phyloP scores from a whole-genome alignment of 768 basidiomycete genomes.

The Lentinula lateritia region DNA sequence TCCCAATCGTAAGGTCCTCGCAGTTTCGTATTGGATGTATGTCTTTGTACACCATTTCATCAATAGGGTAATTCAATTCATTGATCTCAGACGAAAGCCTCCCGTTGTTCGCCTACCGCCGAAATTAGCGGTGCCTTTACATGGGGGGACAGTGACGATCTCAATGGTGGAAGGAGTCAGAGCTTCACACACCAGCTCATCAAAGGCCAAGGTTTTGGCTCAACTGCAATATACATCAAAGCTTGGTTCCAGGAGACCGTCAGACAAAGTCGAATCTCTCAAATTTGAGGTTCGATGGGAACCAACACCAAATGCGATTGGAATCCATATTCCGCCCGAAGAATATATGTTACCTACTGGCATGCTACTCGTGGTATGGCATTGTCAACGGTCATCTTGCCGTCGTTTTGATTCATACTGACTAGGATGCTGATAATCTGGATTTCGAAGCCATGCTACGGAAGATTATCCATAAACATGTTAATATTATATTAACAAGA shows the following conservation, averaged over 20 bases:
- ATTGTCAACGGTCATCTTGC: neutral
- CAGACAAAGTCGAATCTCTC: slow-evolving; percentile 72
- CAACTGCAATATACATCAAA: slow-evolving; percentile 63
- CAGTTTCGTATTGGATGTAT: slow-evolving; percentile 86
- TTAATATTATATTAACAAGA: slow-evolving; percentile 48
- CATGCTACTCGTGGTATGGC: slow-evolving; percentile 54
- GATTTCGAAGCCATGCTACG: slow-evolving; percentile 70
- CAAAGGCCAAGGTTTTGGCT: slow-evolving; percentile 49
- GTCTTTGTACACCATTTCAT: slow-evolving; percentile 14
- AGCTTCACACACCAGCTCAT: slow-evolving; percentile 34
- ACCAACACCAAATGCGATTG: slow-evolving; percentile 61
- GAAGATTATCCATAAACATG: slow-evolving; percentile 61
- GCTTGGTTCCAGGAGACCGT: slow-evolving; percentile 46
- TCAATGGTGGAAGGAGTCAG: slow-evolving; percentile 19
- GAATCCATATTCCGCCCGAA: slow-evolving; percentile 46
- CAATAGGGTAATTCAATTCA: neutral
- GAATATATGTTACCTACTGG: slow-evolving; percentile 36
- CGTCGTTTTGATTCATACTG: neutral
- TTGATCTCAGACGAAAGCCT: slow-evolving; percentile 30
- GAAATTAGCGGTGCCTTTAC: slow-evolving; percentile 11
- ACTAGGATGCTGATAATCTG: slow-evolving; percentile 55
- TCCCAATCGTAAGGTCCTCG: slow-evolving; percentile 60
- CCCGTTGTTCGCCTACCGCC: slow-evolving; percentile 23
- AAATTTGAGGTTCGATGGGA: slow-evolving; percentile 76
- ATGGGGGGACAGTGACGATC: slow-evolving; percentile 8